These are phyloP conservation scores for Curvularia sp. DNA, from an alignment of 2,329 filamentous ascomycete genomes.

Conservation along the genomic window DNA sequence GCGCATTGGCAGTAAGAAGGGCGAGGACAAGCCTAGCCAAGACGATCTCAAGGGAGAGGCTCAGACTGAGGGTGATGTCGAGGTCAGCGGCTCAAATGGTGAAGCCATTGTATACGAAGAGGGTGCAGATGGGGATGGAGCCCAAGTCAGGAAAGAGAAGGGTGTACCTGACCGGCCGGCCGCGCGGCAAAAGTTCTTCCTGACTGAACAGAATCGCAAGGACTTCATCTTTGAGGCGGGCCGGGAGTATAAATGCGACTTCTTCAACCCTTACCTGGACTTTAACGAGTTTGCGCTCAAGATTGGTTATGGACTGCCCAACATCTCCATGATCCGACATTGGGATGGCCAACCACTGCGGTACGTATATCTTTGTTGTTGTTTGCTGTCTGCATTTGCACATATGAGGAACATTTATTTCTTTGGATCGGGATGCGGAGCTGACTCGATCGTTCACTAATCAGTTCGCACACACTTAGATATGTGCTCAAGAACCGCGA, in stretches of 20 bases:
- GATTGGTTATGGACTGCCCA: conserved; percentile 63
- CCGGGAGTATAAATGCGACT: conserved; percentile 70
- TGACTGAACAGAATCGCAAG: conserved; percentile 62
- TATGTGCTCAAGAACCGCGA: conserved; percentile 86
- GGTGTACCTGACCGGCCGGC: conserved; percentile 51
- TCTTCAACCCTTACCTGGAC: conserved; percentile 92
- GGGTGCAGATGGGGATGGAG: conserved; percentile 56
- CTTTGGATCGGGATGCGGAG: conserved; percentile 12
- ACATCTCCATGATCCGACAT: conserved; percentile 77
- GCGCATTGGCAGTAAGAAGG: conserved; percentile 62
- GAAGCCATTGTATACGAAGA: conserved; percentile 60
- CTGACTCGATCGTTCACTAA: conserved; percentile 34
- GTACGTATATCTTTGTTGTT: conserved; percentile 54
- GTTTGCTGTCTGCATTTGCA: background rate
- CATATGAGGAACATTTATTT: background rate
- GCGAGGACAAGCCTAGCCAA: conserved; percentile 37
- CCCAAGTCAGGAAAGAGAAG: conserved; percentile 49
- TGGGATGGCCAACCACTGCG: conserved; percentile 80
- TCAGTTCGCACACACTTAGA: conserved; percentile 82
- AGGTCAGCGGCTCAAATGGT: conserved; percentile 46
- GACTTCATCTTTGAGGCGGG: conserved; percentile 68
- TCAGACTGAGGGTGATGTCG: conserved; percentile 60
- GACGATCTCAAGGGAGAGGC: conserved; percentile 48
- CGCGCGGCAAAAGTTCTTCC: conserved; percentile 66
- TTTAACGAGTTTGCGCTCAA: conserved; percentile 78